phyloP scores from a whole-genome alignment of 441 rosid species.

The Jatropha multifida region DNA sequence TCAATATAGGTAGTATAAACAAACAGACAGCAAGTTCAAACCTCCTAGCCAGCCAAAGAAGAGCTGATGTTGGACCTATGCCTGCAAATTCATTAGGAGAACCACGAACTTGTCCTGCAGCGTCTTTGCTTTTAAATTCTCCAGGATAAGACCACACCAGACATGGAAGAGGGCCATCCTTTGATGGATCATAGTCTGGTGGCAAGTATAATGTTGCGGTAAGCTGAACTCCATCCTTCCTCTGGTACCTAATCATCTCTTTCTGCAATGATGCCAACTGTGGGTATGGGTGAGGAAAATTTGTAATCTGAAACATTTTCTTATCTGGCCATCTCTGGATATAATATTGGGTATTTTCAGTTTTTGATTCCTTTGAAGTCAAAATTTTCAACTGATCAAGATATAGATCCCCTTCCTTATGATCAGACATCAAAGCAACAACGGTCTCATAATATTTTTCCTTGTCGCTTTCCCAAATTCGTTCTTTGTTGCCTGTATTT shows the following conservation, averaged over 20 bases:
- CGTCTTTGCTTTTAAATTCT: slow-evolving; percentile 98
- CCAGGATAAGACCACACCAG: slow-evolving; percentile 97
- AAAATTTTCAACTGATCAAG: slow-evolving; percentile 74
- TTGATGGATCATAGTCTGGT: slow-evolving; percentile 82
- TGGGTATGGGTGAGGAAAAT: slow-evolving; percentile 95
- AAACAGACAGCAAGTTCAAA: slow-evolving; percentile 29
- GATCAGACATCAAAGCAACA: slow-evolving; percentile 92
- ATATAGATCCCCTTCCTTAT: slow-evolving; percentile 66
- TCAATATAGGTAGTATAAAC: slow-evolving; percentile 13
- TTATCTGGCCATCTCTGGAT: slow-evolving; percentile 85
- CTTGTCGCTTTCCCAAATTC: slow-evolving; percentile 97
- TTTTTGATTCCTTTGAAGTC: slow-evolving; percentile 91
- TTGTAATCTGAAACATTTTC: slow-evolving; percentile 71
- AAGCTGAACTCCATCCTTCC: slow-evolving; percentile 95
- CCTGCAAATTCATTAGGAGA: slow-evolving; percentile 97
- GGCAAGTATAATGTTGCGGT: slow-evolving; percentile 94
- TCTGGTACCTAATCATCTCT: slow-evolving; percentile 94
- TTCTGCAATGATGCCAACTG: slow-evolving; percentile 91
- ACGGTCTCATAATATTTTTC: slow-evolving; percentile 86
- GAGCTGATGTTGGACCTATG: slow-evolving; percentile 92
- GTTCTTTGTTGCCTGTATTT: slow-evolving; percentile 85
- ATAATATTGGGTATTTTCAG: slow-evolving; percentile 87
- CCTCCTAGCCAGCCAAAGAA: slow-evolving; percentile 99
- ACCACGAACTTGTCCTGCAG: slow-evolving; percentile 99
- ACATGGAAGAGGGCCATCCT: slow-evolving; percentile 95